Evolutionary conservation across 2,329 filamentous ascomycete species (phyloP), one percentile per base, ranked within the genome.

Genomic region (Colletotrichum tropicale): DNA sequence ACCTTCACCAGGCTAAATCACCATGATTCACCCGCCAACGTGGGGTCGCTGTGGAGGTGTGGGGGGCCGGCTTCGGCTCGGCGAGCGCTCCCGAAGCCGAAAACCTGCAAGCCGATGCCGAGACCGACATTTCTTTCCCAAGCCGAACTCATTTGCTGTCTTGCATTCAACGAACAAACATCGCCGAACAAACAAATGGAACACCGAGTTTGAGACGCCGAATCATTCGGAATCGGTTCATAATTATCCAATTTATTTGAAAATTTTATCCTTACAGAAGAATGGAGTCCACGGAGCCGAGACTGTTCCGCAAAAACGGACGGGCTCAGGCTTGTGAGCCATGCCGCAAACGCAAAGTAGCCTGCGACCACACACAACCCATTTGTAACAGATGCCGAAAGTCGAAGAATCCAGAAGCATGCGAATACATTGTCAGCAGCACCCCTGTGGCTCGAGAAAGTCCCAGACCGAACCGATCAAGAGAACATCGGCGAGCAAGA

Each of bases 281-380:
- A 9, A 76, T 76, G 74, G 61, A 75, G 38, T 48, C 74, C 13
- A 58, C 66, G n/a, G 48, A 55, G 24, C 66, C 74, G 18, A 66
- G 71, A 34, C 66, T 76, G 24, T 64, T 70, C 52, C 71, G 74
- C 52, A 74, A 74, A 66, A 76, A 76, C 43, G 74, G 74, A 28
- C 71, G 74, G 18, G 58, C 77, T 1, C 75, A 78, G 52, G 79
- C 80, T 8, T 81, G 81, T 58, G 82, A 87, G 79, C 84, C 85
- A 28, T 87, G 86, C 69, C 83, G 84, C 13, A 83, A 81, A 69
- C 83, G 86, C 18, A 87, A 87, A 74, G 83, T 87, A 8, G 85
- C 86, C 8, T 88, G 86, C 78, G 86, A 88, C 72, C 85, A 87
- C 70, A 77, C 76, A 0, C 82, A 84, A n/a, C 86, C 86, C 0